Evolutionary conservation across 1,139 yeast genomes (phyloP), one percentile per base, ranked within the genome.

Genomic region (Meyerozyma carpophila): DNA sequence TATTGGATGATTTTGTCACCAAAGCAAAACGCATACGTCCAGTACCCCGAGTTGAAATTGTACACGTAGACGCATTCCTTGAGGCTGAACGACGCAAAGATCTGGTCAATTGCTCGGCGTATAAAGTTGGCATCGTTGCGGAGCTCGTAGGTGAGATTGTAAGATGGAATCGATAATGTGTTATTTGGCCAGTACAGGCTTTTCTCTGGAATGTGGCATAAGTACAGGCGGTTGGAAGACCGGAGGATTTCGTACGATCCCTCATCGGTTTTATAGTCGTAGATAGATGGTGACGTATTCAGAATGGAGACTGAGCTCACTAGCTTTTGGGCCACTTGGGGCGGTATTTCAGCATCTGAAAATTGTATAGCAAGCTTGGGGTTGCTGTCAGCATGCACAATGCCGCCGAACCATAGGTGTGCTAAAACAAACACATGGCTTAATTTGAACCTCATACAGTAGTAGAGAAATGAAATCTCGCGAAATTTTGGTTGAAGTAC

Each of bases 11-110:
- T 60, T 42, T 75, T 73, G 44, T 68, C 74, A 2, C 78, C 79
- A 50, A 68, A 75, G 52, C 88, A 81, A 47, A 75, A 75, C 2
- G 73, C 78, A 55, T 79, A 81, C 1, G 81, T 77, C 88, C 90
- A 84, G 61, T 82, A 84, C 5, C 78, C 81, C 11, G 69, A 66
- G 42, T 61, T 65, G 5, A 61, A 49, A 28, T 67, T 70, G 37
- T 65, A 60, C 1, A 59, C 58, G 66, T 52, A 60, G 63, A 73
- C 46, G 48, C 75, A 70, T 4, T 49, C 42, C 2, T 54, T 44
- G 8, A 57, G 50, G 7, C 59, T 57, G 46, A 68, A 61, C 3
- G 65, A 49, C 4, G 49, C 45, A 5, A 49, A 39, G 9, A 69
- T 46, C 7, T 55, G 45, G 2, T 52, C 40, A 36, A 59, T 42